phyloP scores from a whole-genome alignment of 257 asterid genomes.

The Leptodermis oblonga region DNA sequence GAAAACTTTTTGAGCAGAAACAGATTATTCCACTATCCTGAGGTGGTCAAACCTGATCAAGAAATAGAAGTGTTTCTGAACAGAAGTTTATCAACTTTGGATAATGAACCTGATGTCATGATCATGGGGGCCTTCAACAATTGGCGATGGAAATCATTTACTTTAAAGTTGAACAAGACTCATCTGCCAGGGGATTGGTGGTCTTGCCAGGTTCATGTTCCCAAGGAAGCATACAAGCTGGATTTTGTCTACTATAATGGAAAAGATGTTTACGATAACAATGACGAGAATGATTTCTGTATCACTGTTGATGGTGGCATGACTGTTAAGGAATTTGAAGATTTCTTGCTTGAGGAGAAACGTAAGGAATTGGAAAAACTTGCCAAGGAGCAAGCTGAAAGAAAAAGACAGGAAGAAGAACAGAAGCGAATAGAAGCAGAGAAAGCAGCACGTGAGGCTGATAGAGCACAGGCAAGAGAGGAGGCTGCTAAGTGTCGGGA shows the following conservation, averaged over 20 bases:
- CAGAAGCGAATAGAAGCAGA: slow-evolving; percentile 72
- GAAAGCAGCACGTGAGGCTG: slow-evolving; percentile 64
- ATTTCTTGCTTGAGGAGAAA: slow-evolving; percentile 91
- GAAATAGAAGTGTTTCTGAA: slow-evolving; percentile 65
- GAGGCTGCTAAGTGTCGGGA: slow-evolving; percentile 55
- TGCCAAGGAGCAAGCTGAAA: slow-evolving; percentile 67
- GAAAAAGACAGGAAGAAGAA: slow-evolving; percentile 65
- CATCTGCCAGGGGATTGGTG: slow-evolving; percentile 87
- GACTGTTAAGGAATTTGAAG: slow-evolving; percentile 67
- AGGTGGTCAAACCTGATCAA: slow-evolving; percentile 68
- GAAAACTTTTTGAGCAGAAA: slow-evolving; percentile 54
- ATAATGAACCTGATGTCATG: slow-evolving; percentile 55
- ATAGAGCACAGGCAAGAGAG: slow-evolving; percentile 68
- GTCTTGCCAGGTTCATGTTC: slow-evolving; percentile 79
- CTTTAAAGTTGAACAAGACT: slow-evolving; percentile 58
- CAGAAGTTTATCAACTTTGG: slow-evolving; percentile 73
- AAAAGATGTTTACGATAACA: slow-evolving; percentile 79
- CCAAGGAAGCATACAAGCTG: slow-evolving; percentile 83
- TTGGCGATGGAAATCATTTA: slow-evolving; percentile 88
- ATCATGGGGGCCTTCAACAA: slow-evolving; percentile 92
- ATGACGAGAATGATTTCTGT: slow-evolving; percentile 70
- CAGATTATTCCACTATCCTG: slow-evolving; percentile 72
- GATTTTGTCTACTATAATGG: slow-evolving; percentile 91
- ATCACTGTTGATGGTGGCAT: slow-evolving; percentile 71
- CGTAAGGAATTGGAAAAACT: slow-evolving; percentile 65